Conservation (phyloP, 108 stramenopile species). For the Epithemia pelagica region DNA sequence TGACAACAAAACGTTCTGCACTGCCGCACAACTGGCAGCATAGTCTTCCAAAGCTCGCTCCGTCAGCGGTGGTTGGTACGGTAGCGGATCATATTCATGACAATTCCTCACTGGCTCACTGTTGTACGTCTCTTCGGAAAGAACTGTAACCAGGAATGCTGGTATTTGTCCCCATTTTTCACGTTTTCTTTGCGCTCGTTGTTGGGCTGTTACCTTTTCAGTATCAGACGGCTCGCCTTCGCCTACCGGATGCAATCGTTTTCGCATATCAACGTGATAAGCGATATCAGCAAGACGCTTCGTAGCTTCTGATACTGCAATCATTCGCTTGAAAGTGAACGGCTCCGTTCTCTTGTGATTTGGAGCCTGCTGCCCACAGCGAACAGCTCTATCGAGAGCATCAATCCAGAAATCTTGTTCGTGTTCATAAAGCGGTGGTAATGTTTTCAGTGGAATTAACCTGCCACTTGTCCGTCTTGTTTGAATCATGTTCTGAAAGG, state of each 20-base stretch:
- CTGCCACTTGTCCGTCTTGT: neutral
- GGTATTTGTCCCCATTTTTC: conserved; percentile 63
- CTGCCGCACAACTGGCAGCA: conserved; percentile 61
- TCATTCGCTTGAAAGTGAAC: conserved; percentile 48
- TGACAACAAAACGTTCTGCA: conserved; percentile 59
- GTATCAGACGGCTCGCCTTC: conserved; percentile 16
- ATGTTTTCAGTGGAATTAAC: neutral
- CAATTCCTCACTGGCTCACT: neutral
- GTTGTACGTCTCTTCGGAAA: conserved; percentile 7
- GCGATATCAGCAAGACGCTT: conserved; percentile 49
- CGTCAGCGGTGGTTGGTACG: conserved; percentile 42
- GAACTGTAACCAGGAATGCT: conserved; percentile 58
- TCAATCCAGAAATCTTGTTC: conserved; percentile 17
- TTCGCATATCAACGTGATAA: conserved; percentile 40
- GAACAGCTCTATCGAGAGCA: conserved; percentile 52
- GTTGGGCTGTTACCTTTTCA: conserved; percentile 25
- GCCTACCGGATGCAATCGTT: conserved; percentile 3
- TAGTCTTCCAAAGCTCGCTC: conserved; percentile 69
- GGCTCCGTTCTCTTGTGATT: conserved; percentile 70
- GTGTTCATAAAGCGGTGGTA: neutral
- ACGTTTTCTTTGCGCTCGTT: conserved; percentile 44
- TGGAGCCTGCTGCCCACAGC: conserved; percentile 50
- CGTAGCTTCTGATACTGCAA: conserved; percentile 35
- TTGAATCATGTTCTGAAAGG: conserved; percentile 10
- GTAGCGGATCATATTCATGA: conserved; percentile 30